These are phyloP conservation scores for Straminergon stramineum DNA, from an alignment of 225 moss, liverwort and hornwort species.

Conservation along the genomic window DNA sequence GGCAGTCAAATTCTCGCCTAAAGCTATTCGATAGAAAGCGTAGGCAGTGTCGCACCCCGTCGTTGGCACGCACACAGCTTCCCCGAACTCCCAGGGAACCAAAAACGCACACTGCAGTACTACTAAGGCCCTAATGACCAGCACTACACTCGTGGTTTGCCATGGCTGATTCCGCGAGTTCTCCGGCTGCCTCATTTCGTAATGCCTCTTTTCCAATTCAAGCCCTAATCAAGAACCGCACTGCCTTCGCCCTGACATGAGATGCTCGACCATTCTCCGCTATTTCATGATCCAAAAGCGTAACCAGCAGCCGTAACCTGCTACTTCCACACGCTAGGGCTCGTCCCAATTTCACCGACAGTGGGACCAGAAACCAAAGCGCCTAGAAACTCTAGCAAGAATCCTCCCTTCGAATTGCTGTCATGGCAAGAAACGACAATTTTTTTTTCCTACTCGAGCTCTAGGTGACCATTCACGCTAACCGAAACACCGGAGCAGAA, in stretches of 20 bases:
- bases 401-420: not conserved
- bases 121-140: not conserved
- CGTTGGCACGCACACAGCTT: slow-evolving; percentile 12
- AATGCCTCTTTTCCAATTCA: not conserved
- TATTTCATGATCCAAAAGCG: not conserved
- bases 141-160: not conserved
- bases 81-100: not conserved
- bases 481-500: not conserved
- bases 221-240: not conserved
- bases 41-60: slow-evolving; percentile 16
- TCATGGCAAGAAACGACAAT: not conserved
- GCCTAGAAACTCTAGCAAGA: not conserved
- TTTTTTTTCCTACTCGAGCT: not conserved
- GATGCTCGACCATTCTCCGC: not conserved
- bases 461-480: not conserved
- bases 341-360: not conserved
- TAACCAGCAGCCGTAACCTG: not conserved
- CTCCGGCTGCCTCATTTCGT: not conserved
- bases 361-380: not conserved
- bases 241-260: not conserved
- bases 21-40: slow-evolving; percentile 15
- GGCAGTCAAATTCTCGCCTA: not conserved
- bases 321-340: not conserved
- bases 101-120: not conserved
- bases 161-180: not conserved